Evolutionary conservation across 1,284 basidiomycete species (phyloP).

Genomic region (Tetrapyrgos nigripes): DNA sequence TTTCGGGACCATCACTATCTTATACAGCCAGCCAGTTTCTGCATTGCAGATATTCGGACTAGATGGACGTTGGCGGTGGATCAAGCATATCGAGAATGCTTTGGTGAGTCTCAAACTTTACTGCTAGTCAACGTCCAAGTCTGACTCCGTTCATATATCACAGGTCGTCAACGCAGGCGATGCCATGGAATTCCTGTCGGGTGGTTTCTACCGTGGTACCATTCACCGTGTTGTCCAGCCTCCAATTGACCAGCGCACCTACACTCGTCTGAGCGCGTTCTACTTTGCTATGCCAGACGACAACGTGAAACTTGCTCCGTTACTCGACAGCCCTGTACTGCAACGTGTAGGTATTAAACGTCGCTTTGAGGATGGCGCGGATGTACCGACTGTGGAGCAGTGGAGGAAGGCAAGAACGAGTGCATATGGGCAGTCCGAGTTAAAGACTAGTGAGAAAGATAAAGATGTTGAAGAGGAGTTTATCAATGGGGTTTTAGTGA

Average conservation of each 20-base stretch:
- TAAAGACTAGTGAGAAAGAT: conserved; percentile 31
- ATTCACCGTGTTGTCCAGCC: conserved; percentile 54
- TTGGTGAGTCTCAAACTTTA: conserved; percentile 42
- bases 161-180: conserved; percentile 10
- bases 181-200: conserved; percentile 49
- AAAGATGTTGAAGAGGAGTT: conserved; percentile 51
- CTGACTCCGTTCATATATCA: no score
- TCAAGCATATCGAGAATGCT: conserved; percentile 65
- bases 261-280: conserved; percentile 48
- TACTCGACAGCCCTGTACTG: conserved; percentile 44
- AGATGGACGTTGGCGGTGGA: conserved; percentile 63
- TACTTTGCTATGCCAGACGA: conserved; percentile 43
- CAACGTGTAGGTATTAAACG: conserved; percentile 36
- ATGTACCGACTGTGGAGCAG: conserved; percentile 40
- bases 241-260: conserved; percentile 49
- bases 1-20: conserved; percentile 55
- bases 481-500: conserved; percentile 52
- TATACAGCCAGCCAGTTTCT: conserved; percentile 67
- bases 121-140: neutral
- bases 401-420: conserved; percentile 41
- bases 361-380: conserved; percentile 32
- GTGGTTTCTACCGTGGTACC: conserved; percentile 51
- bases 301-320: neutral
- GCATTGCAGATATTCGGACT: conserved; percentile 61
- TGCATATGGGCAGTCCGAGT: conserved; percentile 39